A percentile compares a stretch with the other conserved stretches of the same genome.
Evolutionary conservation across 1,139 yeast genomes (phyloP).

Genomic region (Yamadazyma mexicana): DNA sequence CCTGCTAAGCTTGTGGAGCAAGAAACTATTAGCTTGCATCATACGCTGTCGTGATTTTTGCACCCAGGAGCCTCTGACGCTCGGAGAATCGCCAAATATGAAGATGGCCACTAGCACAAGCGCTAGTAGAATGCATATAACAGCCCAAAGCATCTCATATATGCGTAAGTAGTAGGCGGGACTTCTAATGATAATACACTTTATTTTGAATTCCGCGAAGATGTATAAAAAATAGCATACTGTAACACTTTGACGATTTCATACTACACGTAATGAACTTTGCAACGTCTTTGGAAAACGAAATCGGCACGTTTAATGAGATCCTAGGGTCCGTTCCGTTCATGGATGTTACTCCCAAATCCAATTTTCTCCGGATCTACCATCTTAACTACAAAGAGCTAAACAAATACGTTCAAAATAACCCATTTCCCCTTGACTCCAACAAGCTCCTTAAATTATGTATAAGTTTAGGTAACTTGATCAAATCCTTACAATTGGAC

Average conservation of each 20-base stretch:
- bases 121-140: constrained; percentile 1
- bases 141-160: background rate
- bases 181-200: too few species aligned
- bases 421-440: constrained; percentile 37
- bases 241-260: background rate
- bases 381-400: constrained; percentile 30
- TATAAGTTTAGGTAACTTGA: constrained; percentile 44
- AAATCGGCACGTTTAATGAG: constrained; percentile 29
- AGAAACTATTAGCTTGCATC: constrained; percentile 6
- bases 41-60: constrained; percentile 20
- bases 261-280: constrained; percentile 10
- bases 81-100: constrained; percentile 58
- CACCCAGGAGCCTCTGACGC: constrained; percentile 37
- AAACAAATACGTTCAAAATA: constrained; percentile 18
- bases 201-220: constrained; percentile 1
- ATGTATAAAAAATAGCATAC: background rate
- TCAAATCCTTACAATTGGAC: constrained; percentile 38
- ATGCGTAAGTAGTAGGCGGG: background rate
- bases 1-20: constrained; percentile 2
- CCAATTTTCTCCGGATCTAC: constrained; percentile 33
- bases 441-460: constrained; percentile 43
- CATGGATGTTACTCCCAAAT: constrained; percentile 18
- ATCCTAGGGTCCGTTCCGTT: constrained; percentile 39
- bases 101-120: constrained; percentile 11
- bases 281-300: constrained; percentile 22